These are phyloP conservation scores for Phytophthora agathidicida DNA, from an alignment of 352 stramenopile species.

Conservation along the genomic window DNA sequence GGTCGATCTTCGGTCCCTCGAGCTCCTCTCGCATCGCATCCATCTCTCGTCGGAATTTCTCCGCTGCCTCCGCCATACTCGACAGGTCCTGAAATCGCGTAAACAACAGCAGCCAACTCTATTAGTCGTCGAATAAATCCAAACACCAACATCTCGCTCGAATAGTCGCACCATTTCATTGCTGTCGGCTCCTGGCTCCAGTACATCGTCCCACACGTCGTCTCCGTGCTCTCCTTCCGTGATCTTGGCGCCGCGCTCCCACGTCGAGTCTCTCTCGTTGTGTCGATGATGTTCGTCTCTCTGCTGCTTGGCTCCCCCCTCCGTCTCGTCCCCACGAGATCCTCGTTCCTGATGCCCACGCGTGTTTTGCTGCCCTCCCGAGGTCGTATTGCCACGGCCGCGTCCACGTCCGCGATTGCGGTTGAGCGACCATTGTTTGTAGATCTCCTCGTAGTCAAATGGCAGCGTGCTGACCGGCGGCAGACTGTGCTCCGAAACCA, in stretches of 20 bases:
- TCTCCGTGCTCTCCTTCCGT: constrained; percentile 42
- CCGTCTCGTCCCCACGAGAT: constrained; percentile 51
- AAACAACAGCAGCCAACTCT: constrained; percentile 9
- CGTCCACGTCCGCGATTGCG: constrained; percentile 79
- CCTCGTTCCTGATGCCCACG: constrained; percentile 51
- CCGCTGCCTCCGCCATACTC: constrained; percentile 78
- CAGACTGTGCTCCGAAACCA: constrained; percentile 69
- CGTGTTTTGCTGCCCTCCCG: constrained; percentile 27
- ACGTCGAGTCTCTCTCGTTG: constrained; percentile 55
- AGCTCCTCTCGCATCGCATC: constrained; percentile 77
- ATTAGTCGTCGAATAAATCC: background rate
- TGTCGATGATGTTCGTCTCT: constrained; percentile 35
- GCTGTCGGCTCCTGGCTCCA: constrained; percentile 44
- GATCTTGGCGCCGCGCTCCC: constrained; percentile 59
- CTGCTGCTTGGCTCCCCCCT: constrained; percentile 50
- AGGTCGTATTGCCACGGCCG: constrained; percentile 51
- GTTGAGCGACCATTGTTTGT: constrained; percentile 87
- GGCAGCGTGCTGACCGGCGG: constrained; percentile 75
- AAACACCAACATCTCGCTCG: constrained; percentile 1
- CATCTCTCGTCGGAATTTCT: constrained; percentile 89
- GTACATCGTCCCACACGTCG: constrained; percentile 86
- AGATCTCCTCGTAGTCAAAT: constrained; percentile 90
- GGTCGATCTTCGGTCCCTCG: constrained; percentile 32
- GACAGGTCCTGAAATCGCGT: constrained; percentile 65
- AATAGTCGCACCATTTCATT: constrained; percentile 64